phyloP scores from a whole-genome alignment of 345 rosid genomes.

The Reutealis trisperma region DNA sequence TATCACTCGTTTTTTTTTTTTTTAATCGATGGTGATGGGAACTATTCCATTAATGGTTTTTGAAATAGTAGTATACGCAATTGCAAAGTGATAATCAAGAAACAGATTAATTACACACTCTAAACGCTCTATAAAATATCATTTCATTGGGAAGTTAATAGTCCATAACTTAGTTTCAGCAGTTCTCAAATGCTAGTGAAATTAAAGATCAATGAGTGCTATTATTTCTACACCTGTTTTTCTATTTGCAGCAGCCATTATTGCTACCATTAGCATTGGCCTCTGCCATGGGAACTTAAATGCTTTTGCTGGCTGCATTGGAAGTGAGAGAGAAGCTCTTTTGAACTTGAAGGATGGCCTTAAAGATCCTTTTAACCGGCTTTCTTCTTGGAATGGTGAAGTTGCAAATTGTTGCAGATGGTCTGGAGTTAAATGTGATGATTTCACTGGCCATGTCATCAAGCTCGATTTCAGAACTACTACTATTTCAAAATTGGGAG shows the following conservation, averaged over 20 bases:
- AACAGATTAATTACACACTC: no score
- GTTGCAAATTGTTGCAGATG: constrained; percentile 31
- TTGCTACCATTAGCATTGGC: neutral
- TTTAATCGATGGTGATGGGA: no score
- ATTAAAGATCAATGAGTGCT: no score
- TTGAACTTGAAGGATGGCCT: constrained; percentile 20
- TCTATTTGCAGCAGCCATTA: neutral
- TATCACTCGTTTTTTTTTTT: no score
- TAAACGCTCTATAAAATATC: no score
- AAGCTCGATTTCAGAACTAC: constrained; percentile 20
- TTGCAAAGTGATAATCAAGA: no score
- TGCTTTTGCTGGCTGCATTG: constrained; percentile 4
- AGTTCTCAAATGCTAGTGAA: no score
- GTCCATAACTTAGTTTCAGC: no score
- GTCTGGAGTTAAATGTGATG: constrained; percentile 29
- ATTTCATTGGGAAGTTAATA: no score
- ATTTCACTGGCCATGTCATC: constrained; percentile 17
- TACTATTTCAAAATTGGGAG: neutral
- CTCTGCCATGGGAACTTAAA: neutral
- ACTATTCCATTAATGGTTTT: no score
- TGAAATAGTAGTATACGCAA: no score
- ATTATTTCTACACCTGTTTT: neutral
- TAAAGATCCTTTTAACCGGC: constrained; percentile 14
- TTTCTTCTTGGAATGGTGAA: constrained; percentile 18
- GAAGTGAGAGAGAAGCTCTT: constrained; percentile 28